Percentiles rank a stretch among this genome's conserved stretches.
Evolutionary conservation across 2,329 filamentous ascomycete genomes (phyloP).

Genomic region (Calonectria leucothoes): DNA sequence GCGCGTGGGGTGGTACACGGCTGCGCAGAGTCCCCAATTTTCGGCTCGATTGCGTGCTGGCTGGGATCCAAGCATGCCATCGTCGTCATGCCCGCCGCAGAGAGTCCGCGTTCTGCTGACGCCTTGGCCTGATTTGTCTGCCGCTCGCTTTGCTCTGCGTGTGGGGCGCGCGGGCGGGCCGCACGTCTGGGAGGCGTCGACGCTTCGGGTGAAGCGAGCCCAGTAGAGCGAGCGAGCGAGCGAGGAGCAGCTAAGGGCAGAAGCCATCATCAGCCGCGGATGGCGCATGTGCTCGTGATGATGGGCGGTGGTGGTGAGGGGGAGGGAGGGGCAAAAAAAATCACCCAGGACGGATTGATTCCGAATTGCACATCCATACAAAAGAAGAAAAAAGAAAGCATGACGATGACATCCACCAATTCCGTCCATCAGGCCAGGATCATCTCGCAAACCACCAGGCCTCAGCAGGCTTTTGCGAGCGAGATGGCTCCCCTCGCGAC

Average conservation of each 20-base stretch:
- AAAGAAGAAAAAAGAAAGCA: neutral
- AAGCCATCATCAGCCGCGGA: neutral
- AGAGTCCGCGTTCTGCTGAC: slow-evolving; percentile 34
- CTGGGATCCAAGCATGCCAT: slow-evolving; percentile 44
- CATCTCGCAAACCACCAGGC: neutral
- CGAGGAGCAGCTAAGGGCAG: neutral
- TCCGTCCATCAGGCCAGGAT: neutral
- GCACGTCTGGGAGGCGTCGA: neutral
- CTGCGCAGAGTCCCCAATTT: neutral
- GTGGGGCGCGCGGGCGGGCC: neutral
- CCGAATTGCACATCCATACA: neutral
- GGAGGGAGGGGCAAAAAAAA: neutral
- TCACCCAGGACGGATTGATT: neutral
- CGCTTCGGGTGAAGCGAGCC: neutral
- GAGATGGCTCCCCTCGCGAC: slow-evolving; percentile 33
- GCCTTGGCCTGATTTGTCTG: neutral
- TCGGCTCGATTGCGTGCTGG: slow-evolving; percentile 42
- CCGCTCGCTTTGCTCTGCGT: neutral
- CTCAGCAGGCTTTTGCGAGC: neutral
- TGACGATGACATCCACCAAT: neutral
- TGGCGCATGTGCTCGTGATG: neutral
- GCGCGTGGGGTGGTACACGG: slow-evolving; percentile 28
- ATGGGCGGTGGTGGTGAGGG: neutral
- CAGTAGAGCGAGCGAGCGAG: neutral
- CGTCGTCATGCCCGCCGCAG: slow-evolving; percentile 28